Evolutionary conservation across 257 asterid genomes (phyloP).

Genomic region (Solanum tarijense): DNA sequence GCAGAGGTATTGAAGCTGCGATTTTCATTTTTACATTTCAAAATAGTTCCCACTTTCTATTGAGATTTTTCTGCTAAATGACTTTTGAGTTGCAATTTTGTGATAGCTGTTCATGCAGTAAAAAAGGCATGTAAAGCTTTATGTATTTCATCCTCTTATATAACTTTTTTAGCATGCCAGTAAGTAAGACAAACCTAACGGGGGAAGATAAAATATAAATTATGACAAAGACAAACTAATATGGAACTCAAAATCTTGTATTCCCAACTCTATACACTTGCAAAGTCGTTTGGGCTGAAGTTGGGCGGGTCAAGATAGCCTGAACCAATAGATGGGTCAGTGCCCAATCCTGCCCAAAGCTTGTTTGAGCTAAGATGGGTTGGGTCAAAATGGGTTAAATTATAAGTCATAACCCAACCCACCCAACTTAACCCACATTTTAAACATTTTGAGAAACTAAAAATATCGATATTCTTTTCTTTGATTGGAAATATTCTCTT

Average conservation of each 20-base stretch:
- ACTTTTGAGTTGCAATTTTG: neutral
- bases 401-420: neutral
- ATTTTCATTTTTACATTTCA: neutral
- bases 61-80: neutral
- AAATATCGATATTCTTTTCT: neutral
- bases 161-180: neutral
- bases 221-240: neutral
- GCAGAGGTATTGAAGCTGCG: conserved; percentile 48
- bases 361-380: neutral
- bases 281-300: neutral
- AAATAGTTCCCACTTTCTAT: neutral
- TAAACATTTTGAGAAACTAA: neutral
- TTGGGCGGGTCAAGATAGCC: neutral
- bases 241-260: neutral
- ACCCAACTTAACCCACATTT: neutral
- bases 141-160: neutral
- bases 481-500: neutral
- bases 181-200: neutral
- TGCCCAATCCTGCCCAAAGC: neutral
- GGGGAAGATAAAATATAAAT: neutral
- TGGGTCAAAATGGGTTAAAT: neutral
- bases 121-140: neutral
- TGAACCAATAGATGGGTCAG: neutral
- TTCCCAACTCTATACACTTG: neutral
- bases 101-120: neutral